Evolutionary conservation across 164 flowering plant genomes (phyloP).

Genomic region (Aristolochia californica): DNA sequence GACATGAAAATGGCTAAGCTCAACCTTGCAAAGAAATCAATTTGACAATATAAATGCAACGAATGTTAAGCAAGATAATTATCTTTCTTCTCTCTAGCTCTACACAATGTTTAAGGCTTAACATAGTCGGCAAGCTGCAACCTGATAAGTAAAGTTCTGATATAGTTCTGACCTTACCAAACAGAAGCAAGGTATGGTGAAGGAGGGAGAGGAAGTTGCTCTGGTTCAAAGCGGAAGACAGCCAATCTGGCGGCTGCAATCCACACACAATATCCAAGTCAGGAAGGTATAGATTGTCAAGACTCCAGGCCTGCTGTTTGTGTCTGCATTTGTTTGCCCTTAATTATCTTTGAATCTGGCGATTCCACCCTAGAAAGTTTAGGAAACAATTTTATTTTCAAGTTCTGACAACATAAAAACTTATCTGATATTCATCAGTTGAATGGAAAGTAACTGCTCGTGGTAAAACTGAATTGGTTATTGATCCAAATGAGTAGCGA

Average conservation of each 20-base stretch:
- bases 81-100: too few relatives aligned
- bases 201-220: constrained; percentile 85
- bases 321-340: neutral
- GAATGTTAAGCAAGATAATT: too few relatives aligned
- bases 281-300: constrained; percentile 40
- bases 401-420: neutral
- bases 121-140: neutral
- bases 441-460: neutral
- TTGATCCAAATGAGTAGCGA: too few relatives aligned
- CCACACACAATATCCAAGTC: constrained; percentile 95
- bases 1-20: too few relatives aligned
- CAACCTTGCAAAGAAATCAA: neutral
- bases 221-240: constrained; percentile 90
- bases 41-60: neutral
- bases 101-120: too few relatives aligned
- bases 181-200: constrained; percentile 89
- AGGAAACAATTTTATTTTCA: neutral
- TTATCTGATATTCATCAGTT: neutral
- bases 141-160: neutral
- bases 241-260: constrained; percentile 89
- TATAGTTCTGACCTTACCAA: constrained; percentile 1
- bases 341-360: neutral
- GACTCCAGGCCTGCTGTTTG: neutral
- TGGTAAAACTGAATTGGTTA: too few relatives aligned
- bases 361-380: neutral